These are phyloP conservation scores for Tremella mesenterica DNA, from an alignment of 768 basidiomycete genomes.

Conservation along the genomic window DNA sequence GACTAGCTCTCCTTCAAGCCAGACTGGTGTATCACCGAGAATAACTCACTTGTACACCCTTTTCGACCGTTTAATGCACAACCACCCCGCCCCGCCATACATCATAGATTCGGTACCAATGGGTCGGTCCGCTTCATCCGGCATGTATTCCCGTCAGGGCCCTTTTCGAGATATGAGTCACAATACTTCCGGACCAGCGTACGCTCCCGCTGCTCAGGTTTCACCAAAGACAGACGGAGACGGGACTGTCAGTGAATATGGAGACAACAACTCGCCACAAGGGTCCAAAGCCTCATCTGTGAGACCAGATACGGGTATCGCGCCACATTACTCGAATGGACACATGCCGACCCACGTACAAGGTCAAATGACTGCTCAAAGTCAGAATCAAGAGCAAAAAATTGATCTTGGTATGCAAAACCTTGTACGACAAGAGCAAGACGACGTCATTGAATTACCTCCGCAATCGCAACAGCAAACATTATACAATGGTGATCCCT, in stretches of 20 bases:
- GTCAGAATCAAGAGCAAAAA: background rate
- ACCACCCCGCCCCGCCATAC: background rate
- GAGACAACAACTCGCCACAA: background rate
- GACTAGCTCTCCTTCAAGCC: background rate
- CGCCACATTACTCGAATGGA: too few species aligned
- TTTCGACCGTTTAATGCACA: background rate
- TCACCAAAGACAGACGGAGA: background rate
- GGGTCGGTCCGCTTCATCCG: too few species aligned
- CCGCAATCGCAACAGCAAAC: conserved; percentile 10
- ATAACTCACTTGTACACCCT: background rate
- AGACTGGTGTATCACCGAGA: background rate
- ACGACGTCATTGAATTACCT: conserved; percentile 17
- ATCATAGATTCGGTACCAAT: too few species aligned
- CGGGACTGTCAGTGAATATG: background rate
- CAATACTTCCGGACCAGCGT: background rate
- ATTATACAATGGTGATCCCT: conserved; percentile 20
- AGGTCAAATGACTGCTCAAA: too few species aligned
- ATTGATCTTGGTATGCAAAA: background rate
- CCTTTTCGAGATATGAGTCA: too few species aligned
- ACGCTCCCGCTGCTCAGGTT: background rate
- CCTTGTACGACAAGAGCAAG: background rate
- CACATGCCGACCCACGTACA: too few species aligned
- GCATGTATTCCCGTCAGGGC: too few species aligned
- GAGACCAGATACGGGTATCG: too few species aligned
- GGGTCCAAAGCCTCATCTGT: background rate